Base-by-base conservation (phyloP, 306 rosid genomes). In the Dalbergia cultrata region DNA sequence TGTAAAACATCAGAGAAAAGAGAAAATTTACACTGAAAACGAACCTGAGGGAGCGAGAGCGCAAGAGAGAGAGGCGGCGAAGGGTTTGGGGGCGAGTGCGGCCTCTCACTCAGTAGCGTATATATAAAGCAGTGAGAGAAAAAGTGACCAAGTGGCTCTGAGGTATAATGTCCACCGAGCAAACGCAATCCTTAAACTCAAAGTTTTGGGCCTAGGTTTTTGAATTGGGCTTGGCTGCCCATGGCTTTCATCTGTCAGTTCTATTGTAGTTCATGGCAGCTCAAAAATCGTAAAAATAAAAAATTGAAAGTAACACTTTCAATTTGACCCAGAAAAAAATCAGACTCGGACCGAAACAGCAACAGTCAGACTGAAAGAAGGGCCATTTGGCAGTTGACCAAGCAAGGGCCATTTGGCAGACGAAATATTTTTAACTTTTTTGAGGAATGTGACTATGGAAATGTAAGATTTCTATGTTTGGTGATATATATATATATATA, bases 31-130 rank as follows among this genome's bases (percentile, higher is more conserved):
- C 8, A 53, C 4, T 11, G 63, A 45, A 44, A 9, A 31, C 81
- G 66, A 14, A 84, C 84, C 87, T 60, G 61, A 41, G 4, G 0
- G 50, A 22, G 53, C 44, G 77, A 64, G 6, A 59, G 80, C 3
- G 4, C 49, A 70, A 5, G 39, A 67, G 79, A 70, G 22, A 50
- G 67, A 9, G 78, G 78, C 81, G 83, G 87, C 87, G 35, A 82
- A 14, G 65, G 43, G 8, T 33, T 5, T 8, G 58, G 9, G 47
- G 3, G 47, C 1, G 11, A 43, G 9, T 44, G 83, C 76, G 9
- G 67, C 79, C 72, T 9, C 63, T 5, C 0, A 8, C 73, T 34
- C 75, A 26, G 31, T 31, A 1, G 8, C 6, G 39, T 75, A 35
- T 82, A 35, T 82, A 70, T 82, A 69, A 58, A 66, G 73, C 1